Evolutionary conservation across 805 yeast species (phyloP).

Genomic region (Schwanniomyces sp.): DNA sequence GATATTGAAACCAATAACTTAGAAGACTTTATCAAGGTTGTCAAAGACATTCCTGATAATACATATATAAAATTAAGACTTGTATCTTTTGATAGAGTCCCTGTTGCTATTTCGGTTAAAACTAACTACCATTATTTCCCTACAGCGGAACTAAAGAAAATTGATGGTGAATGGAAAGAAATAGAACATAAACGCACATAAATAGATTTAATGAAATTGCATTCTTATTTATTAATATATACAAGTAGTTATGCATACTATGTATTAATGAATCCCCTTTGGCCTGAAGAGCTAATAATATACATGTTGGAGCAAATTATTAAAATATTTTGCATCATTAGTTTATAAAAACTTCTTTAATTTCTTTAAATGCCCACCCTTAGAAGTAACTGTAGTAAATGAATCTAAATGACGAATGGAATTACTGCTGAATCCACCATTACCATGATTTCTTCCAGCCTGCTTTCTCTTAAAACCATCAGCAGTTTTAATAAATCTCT

Average conservation of each 20-base stretch:
- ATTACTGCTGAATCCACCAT: constrained; percentile 78
- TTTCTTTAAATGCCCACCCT: constrained; percentile 58
- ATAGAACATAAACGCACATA: constrained; percentile 39
- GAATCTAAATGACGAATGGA: constrained; percentile 60
- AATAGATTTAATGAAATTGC: neutral
- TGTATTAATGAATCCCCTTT: neutral
- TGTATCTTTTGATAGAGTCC: constrained; percentile 83
- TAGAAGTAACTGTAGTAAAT: constrained; percentile 51
- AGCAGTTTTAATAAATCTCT: constrained; percentile 80
- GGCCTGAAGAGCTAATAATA: neutral
- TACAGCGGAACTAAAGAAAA: constrained; percentile 59
- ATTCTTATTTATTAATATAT: neutral
- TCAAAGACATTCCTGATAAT: constrained; percentile 71
- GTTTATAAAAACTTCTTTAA: constrained; percentile 38
- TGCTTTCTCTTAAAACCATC: constrained; percentile 54
- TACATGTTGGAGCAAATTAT: neutral
- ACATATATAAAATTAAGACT: constrained; percentile 79
- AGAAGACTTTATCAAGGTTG: constrained; percentile 63
- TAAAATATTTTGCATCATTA: neutral
- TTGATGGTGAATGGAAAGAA: constrained; percentile 49
- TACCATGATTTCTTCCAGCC: constrained; percentile 91
- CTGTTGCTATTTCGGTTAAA: constrained; percentile 81
- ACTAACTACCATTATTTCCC: constrained; percentile 90
- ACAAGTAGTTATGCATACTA: neutral
- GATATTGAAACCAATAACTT: constrained; percentile 71